phyloP scores from a whole-genome alignment of 2,329 filamentous ascomycete genomes.

The Fonsecaea pedrosoi region DNA sequence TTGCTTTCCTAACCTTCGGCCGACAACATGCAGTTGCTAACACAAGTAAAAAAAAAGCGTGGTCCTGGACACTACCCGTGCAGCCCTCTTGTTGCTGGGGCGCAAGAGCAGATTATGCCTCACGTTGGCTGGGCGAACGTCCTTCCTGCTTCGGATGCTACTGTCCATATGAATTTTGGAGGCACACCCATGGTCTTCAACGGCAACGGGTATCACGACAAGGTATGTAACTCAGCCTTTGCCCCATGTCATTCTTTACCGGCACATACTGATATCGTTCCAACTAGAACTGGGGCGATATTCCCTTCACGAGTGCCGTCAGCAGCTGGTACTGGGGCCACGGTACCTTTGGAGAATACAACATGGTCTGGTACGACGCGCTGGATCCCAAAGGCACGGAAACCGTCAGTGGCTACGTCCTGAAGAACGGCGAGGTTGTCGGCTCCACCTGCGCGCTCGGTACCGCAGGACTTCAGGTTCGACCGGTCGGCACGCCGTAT shows the following conservation, averaged over 20 bases:
- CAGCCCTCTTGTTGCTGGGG: constrained; percentile 32
- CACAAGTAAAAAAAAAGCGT: constrained; percentile 5
- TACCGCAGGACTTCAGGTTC: constrained; percentile 28
- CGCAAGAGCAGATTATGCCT: constrained; percentile 42
- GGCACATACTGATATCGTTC: background rate
- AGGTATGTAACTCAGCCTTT: constrained; percentile 36
- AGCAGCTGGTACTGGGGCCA: constrained; percentile 57
- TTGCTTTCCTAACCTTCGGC: background rate
- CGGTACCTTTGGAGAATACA: constrained; percentile 51
- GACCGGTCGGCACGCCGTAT: constrained; percentile 34
- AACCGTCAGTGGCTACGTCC: constrained; percentile 44
- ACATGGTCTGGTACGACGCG: constrained; percentile 54
- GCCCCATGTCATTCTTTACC: background rate
- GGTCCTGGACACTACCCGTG: constrained; percentile 43
- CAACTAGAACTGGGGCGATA: constrained; percentile 50
- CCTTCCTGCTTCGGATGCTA: constrained; percentile 46
- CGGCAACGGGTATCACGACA: constrained; percentile 56
- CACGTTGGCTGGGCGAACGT: constrained; percentile 51
- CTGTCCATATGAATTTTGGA: constrained; percentile 43
- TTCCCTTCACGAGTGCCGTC: constrained; percentile 45
- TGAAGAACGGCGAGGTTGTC: constrained; percentile 42
- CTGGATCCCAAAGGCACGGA: constrained; percentile 41
- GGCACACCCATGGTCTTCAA: constrained; percentile 46
- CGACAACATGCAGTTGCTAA: background rate
- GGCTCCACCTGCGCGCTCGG: constrained; percentile 40